These are phyloP conservation scores for Gillenia trifoliata DNA, from an alignment of 306 rosid genomes.

Conservation along the genomic window DNA sequence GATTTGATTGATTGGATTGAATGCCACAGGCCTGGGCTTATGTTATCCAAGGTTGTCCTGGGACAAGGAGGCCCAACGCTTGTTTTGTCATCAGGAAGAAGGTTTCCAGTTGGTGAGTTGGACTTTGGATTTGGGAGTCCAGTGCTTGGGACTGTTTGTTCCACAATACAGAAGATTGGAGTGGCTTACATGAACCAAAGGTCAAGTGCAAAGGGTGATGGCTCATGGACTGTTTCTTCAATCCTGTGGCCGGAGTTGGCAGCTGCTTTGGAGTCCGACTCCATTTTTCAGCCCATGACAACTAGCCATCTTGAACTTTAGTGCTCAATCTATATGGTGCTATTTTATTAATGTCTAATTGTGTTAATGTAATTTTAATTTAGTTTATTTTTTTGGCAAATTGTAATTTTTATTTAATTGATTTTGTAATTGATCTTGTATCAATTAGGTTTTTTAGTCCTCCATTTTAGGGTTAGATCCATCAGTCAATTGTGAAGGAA, in stretches of 20 bases:
- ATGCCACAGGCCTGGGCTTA: slow-evolving; percentile 73
- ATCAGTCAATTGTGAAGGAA: too few species aligned
- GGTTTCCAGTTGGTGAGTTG: slow-evolving; percentile 64
- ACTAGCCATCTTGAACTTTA: slow-evolving; percentile 54
- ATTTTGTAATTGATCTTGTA: too few species aligned
- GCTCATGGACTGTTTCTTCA: slow-evolving; percentile 85
- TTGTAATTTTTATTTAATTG: too few species aligned
- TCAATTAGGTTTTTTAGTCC: too few species aligned
- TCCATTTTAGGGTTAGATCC: too few species aligned
- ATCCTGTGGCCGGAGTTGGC: slow-evolving; percentile 79
- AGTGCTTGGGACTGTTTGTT: slow-evolving; percentile 68
- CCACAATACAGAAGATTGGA: slow-evolving; percentile 50
- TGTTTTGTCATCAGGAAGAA: slow-evolving; percentile 67
- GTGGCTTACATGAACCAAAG: slow-evolving; percentile 89
- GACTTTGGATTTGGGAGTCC: slow-evolving; percentile 86
- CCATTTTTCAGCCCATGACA: slow-evolving; percentile 65
- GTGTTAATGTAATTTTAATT: too few species aligned
- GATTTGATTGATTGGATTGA: slow-evolving; percentile 87
- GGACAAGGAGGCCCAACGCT: slow-evolving; percentile 57
- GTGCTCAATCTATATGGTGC: background rate
- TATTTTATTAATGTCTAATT: too few species aligned
- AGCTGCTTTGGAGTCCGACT: slow-evolving; percentile 50
- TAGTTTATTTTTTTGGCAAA: too few species aligned
- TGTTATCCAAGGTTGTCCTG: slow-evolving; percentile 56
- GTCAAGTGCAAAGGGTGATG: slow-evolving; percentile 63